Percentiles rank a stretch among this genome's conserved stretches.
Conservation (phyloP, 2,329 filamentous ascomycete genomes). For the Calonectria montana region DNA sequence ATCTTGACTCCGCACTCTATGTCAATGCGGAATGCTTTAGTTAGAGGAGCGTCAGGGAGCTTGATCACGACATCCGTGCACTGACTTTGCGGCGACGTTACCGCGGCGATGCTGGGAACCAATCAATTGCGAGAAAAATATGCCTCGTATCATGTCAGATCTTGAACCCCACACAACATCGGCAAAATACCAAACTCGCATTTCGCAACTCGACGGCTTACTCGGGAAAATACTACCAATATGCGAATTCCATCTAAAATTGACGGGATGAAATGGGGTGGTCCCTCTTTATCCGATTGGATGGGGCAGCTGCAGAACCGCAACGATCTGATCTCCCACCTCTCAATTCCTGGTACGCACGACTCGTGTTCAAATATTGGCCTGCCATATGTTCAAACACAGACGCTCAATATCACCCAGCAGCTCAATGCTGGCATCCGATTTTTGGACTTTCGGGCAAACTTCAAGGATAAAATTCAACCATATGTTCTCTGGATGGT, state of each 20-base stretch:
- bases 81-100: not conserved
- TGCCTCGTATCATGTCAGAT: not conserved
- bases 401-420: not conserved
- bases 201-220: not conserved
- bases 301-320: not conserved
- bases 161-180: not conserved
- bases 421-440: not conserved
- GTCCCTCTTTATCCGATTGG: not conserved
- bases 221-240: not conserved
- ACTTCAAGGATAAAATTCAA: not conserved
- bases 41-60: not conserved
- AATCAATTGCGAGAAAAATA: not conserved
- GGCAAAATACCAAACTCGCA: not conserved
- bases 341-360: not conserved
- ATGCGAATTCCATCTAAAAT: not conserved
- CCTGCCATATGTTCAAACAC: not conserved
- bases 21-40: not conserved
- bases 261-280: not conserved
- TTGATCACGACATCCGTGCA: not conserved
- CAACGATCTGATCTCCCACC: not conserved
- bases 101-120: not conserved
- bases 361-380: not conserved
- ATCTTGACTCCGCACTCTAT: not conserved
- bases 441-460: not conserved
- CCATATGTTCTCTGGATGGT: not conserved